These are phyloP conservation scores for Petunia axillaris DNA, from an alignment of 257 asterid species.

Conservation along the genomic window DNA sequence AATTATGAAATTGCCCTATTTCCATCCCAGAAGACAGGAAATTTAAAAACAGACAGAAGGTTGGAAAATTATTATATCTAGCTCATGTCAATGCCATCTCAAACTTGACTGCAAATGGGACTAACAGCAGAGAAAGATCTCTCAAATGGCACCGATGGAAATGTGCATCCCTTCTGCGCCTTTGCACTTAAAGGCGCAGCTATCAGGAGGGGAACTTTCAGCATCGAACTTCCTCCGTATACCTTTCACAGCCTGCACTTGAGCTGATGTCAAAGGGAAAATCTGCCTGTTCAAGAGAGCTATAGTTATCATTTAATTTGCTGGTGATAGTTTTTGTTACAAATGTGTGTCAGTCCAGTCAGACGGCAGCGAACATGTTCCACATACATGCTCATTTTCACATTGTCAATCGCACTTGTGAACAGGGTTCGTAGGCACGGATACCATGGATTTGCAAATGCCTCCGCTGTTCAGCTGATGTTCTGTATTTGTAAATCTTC, in stretches of 20 bases:
- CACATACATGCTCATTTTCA: conserved; percentile 80
- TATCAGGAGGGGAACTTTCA: conserved; percentile 67
- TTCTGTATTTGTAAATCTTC: not conserved
- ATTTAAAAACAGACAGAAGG: conserved; percentile 34
- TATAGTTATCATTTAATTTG: conserved; percentile 91
- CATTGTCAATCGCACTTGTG: conserved; percentile 99
- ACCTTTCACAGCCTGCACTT: conserved; percentile 89
- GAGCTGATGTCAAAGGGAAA: conserved; percentile 72
- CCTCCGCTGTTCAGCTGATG: conserved; percentile 66
- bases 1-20: conserved; percentile 49
- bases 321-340: conserved; percentile 98
- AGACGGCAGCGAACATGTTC: conserved; percentile 97
- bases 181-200: conserved; percentile 60
- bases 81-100: conserved; percentile 93
- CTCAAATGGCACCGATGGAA: conserved; percentile 81
- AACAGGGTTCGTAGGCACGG: conserved; percentile 67
- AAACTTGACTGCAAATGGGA: conserved; percentile 87
- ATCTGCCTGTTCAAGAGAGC: conserved; percentile 79
- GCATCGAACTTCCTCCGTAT: conserved; percentile 87
- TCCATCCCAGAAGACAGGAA: conserved; percentile 41
- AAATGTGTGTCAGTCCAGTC: conserved; percentile 88
- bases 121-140: conserved; percentile 75
- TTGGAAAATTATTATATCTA: conserved; percentile 51
- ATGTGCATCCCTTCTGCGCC: conserved; percentile 87
- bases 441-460: conserved; percentile 87